phyloP scores from a whole-genome alignment of 768 basidiomycete species.

The Russula compacta region DNA sequence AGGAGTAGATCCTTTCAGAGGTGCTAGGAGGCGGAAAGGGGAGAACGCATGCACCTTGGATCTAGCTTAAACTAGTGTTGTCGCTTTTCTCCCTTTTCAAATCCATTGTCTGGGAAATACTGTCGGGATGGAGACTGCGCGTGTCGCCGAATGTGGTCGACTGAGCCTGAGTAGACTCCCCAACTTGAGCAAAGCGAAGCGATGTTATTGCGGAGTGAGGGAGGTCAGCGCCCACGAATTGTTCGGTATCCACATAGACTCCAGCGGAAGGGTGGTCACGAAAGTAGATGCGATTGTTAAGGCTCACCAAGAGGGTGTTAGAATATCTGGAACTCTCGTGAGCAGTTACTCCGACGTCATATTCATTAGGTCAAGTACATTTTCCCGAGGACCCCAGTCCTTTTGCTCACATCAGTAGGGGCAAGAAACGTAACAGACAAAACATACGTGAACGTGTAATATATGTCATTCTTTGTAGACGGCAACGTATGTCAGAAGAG shows the following conservation, averaged over 20 bases:
- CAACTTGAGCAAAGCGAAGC: background rate
- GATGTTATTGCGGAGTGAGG: background rate
- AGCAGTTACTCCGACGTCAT: background rate
- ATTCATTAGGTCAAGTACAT: background rate
- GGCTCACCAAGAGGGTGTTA: slow-evolving; percentile 24
- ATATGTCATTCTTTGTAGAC: slow-evolving; percentile 5
- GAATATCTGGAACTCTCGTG: slow-evolving; percentile 11
- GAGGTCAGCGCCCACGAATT: background rate
- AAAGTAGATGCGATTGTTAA: slow-evolving; percentile 21
- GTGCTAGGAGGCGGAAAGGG: background rate
- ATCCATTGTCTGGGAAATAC: background rate
- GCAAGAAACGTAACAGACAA: background rate
- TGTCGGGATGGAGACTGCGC: background rate
- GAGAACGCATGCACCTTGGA: background rate
- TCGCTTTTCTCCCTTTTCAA: background rate
- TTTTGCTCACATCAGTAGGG: background rate
- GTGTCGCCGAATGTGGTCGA: background rate
- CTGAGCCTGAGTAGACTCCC: background rate
- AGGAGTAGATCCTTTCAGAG: too few species aligned
- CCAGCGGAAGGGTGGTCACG: background rate
- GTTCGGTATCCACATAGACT: background rate
- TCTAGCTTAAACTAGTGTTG: background rate
- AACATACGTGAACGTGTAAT: slow-evolving; percentile 10
- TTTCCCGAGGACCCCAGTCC: slow-evolving; percentile 21
- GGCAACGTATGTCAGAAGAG: background rate